A percentile compares a stretch with the other conserved stretches of the same genome.
phyloP scores from a whole-genome alignment of 2,329 filamentous ascomycete species.

The Colletotrichum gloeosporioides region DNA sequence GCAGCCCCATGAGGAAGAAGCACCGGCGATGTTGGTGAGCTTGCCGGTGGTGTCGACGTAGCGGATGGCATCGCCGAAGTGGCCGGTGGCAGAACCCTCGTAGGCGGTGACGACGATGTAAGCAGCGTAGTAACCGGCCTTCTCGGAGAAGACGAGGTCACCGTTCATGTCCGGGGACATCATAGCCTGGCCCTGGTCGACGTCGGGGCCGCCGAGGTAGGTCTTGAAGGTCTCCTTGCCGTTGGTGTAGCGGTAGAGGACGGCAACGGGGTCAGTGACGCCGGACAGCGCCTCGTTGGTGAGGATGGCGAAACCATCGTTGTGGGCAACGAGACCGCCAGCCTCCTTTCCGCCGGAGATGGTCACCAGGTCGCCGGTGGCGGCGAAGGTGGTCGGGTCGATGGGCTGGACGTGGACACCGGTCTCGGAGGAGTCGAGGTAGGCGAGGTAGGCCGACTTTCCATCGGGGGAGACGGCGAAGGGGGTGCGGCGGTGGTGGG shows the following conservation, averaged over 20 bases:
- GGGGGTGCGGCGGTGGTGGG: conserved; percentile 66
- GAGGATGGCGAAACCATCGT: conserved; percentile 67
- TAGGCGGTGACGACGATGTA: conserved; percentile 68
- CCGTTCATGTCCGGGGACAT: conserved; percentile 66
- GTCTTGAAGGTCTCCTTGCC: conserved; percentile 64
- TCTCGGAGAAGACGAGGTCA: conserved; percentile 64
- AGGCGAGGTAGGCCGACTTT: conserved; percentile 63
- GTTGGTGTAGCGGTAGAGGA: conserved; percentile 63
- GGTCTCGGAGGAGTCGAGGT: conserved; percentile 60
- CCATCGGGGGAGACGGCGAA: conserved; percentile 68
- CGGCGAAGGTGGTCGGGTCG: conserved; percentile 57
- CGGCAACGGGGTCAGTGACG: conserved; percentile 57
- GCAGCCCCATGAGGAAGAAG: conserved; percentile 64
- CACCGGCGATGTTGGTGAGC: conserved; percentile 55
- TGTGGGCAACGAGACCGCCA: conserved; percentile 65
- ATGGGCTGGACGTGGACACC: conserved; percentile 64
- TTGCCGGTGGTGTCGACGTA: conserved; percentile 54
- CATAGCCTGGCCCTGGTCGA: conserved; percentile 50
- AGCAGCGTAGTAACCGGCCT: conserved; percentile 61
- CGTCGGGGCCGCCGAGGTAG: conserved; percentile 61
- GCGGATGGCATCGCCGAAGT: conserved; percentile 60
- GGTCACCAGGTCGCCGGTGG: conserved; percentile 56
- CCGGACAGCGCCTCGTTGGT: conserved; percentile 61
- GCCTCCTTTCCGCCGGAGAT: conserved; percentile 62
- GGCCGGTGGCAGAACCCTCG: conserved; percentile 56